A percentile compares a stretch with the other conserved stretches of the same genome.
These are phyloP conservation scores for Trichoderma sp. DNA, from an alignment of 2,329 filamentous ascomycete genomes.

Conservation along the genomic window DNA sequence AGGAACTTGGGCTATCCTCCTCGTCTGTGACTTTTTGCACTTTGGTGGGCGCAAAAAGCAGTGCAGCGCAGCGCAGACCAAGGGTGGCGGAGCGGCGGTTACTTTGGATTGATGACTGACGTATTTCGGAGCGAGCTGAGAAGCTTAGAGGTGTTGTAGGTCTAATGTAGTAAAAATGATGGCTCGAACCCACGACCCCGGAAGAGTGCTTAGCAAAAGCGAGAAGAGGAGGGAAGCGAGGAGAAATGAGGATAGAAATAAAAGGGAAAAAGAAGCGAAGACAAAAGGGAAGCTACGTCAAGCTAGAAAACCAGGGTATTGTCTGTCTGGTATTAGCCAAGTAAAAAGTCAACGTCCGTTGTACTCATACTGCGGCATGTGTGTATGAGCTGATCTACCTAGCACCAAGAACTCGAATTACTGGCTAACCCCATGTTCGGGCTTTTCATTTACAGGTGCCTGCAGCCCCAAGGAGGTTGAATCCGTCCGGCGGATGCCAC, in stretches of 20 bases:
- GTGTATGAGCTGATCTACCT: conserved; percentile 5
- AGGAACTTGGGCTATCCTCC: background rate
- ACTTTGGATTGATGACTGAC: background rate
- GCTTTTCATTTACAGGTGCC: background rate
- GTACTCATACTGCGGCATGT: background rate
- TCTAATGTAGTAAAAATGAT: background rate
- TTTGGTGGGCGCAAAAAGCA: background rate
- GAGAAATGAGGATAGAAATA: background rate
- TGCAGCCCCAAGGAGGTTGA: background rate
- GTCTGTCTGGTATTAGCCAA: conserved; percentile 6
- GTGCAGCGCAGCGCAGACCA: background rate
- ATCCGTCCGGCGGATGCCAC: background rate
- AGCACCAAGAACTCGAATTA: background rate
- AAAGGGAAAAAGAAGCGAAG: background rate
- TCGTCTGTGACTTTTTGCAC: background rate
- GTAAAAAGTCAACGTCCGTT: background rate
- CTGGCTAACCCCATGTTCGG: background rate
- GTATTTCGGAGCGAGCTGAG: background rate
- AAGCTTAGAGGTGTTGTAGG: background rate
- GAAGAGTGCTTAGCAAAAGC: background rate
- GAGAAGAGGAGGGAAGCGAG: background rate
- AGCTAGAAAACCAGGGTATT: background rate
- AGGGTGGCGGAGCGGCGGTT: conserved; percentile 1
- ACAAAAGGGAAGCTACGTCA: background rate
- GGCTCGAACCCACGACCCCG: background rate